phyloP scores from a whole-genome alignment of 345 rosid genomes.

The Populus ilicifolia region DNA sequence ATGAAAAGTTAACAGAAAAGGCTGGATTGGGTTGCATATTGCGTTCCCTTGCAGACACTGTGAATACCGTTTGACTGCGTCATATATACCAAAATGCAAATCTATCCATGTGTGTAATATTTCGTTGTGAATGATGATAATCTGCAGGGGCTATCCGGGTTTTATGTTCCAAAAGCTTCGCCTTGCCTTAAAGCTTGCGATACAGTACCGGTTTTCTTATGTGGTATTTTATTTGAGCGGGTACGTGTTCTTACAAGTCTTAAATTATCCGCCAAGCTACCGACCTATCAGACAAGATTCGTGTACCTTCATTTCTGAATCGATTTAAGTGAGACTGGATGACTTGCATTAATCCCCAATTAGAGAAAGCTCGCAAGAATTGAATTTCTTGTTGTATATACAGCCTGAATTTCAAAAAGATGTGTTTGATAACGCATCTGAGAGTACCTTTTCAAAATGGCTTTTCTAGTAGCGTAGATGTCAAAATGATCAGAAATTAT shows the following conservation, averaged over 20 bases:
- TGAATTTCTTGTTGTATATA: neutral
- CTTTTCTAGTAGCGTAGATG: too few relatives aligned
- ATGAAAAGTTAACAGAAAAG: constrained; percentile 78
- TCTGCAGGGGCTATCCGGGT: neutral
- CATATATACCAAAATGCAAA: neutral
- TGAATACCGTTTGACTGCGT: constrained; percentile 56
- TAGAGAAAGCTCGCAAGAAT: neutral
- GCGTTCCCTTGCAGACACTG: constrained; percentile 75
- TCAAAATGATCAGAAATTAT: too few relatives aligned
- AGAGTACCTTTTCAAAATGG: too few relatives aligned
- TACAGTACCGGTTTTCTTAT: neutral
- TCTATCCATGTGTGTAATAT: neutral
- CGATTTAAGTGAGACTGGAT: neutral
- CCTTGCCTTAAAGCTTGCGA: neutral
- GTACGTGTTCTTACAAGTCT: neutral
- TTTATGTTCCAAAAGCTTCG: neutral
- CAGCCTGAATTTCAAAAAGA: neutral
- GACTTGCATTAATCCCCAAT: neutral
- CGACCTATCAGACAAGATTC: neutral
- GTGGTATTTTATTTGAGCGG: neutral
- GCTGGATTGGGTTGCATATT: constrained; percentile 91
- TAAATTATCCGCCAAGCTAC: neutral
- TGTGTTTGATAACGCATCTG: neutral
- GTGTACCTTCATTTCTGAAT: neutral
- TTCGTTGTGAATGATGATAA: neutral